Conservation (phyloP, 352 stramenopile genomes). For the Pythium diclinum region DNA sequence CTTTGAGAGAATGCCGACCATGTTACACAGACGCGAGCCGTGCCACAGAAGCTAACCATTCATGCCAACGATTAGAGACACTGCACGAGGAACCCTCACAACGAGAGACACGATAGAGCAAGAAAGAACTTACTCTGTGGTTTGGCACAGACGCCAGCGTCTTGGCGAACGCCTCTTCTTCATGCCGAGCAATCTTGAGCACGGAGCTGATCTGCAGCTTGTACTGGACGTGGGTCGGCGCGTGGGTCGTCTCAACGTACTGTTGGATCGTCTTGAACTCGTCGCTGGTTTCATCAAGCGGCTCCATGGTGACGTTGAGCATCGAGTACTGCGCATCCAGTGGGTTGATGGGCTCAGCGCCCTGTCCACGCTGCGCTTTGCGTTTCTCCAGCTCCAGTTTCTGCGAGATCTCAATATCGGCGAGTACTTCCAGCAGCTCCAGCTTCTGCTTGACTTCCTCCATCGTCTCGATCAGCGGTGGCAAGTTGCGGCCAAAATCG, state of each 20-base stretch:
- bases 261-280: slow-evolving; percentile 59
- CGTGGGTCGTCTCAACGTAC: slow-evolving; percentile 62
- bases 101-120: not conserved
- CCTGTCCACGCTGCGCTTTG: not conserved
- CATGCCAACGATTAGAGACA: not conserved
- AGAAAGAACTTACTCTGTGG: slow-evolving; percentile 35
- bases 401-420: slow-evolving; percentile 62
- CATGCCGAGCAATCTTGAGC: slow-evolving; percentile 42
- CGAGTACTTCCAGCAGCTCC: slow-evolving; percentile 55
- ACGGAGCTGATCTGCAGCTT: slow-evolving; percentile 50
- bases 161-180: slow-evolving; percentile 40
- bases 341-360: slow-evolving; percentile 30
- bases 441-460: slow-evolving; percentile 59
- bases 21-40: slow-evolving; percentile 73
- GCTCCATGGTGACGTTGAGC: slow-evolving; percentile 48
- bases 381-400: slow-evolving; percentile 43
- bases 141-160: slow-evolving; percentile 47
- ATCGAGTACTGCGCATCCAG: slow-evolving; percentile 53
- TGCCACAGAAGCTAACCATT: slow-evolving; percentile 71
- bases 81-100: not conserved
- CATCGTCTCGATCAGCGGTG: slow-evolving; percentile 50
- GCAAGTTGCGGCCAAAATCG: slow-evolving; percentile 53
- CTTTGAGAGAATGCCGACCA: slow-evolving; percentile 76
- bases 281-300: slow-evolving; percentile 29
- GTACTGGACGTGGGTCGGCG: slow-evolving; percentile 41